Base-by-base conservation (phyloP, 331 rosid genomes). In the Quercus tomentella region DNA sequence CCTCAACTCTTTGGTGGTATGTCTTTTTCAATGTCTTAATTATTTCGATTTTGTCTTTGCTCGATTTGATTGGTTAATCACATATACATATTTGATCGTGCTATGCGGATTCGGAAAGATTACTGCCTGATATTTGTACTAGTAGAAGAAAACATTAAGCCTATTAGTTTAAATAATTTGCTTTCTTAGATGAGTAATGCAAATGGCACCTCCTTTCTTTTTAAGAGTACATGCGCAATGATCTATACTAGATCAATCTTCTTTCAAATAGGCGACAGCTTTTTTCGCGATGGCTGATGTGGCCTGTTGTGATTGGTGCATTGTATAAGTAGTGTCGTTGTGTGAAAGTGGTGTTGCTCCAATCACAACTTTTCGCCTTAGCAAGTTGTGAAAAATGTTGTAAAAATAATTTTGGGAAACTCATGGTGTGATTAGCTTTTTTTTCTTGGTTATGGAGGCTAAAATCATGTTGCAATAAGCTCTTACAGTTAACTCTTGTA, bases 1-100 rank as follows among this genome's bases (percentile, higher is more conserved):
- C 83, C 90, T 96, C 83, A 88, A 88, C 88, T 93, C 99, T 74
- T 87, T 96, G 81, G 98, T 89, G 89, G 99, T 96, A 85, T 82
- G 94, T 81, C 3, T 2, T 37, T 45, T 70, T 84, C 71, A 56
- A 37, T 2, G 31, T 45, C 70, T 84, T 70, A 56, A 37, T 18
- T 6, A 6, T 57, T 15, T 52, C 0, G 7, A 75, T 22, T 67
- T 16, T 17, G 25, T 14, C 45, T 62, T 65, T 78, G 2, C 28
- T 41, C 11, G 41, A 17, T 45, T 62, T 28, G 58, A 16, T 8
- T 62, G 9, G 7, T 62, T 11, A 28, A 28, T 3, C 45, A 31
- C 31, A 5, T 54, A 35, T 33, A n/a, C 37, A 7, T 33, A 0
- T 4, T 16, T 28, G 49, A 67, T 20, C 51, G 1, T 8, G 21